phyloP scores from a whole-genome alignment of 2,329 filamentous ascomycete species.

The Pochonia chlamydosporia region DNA sequence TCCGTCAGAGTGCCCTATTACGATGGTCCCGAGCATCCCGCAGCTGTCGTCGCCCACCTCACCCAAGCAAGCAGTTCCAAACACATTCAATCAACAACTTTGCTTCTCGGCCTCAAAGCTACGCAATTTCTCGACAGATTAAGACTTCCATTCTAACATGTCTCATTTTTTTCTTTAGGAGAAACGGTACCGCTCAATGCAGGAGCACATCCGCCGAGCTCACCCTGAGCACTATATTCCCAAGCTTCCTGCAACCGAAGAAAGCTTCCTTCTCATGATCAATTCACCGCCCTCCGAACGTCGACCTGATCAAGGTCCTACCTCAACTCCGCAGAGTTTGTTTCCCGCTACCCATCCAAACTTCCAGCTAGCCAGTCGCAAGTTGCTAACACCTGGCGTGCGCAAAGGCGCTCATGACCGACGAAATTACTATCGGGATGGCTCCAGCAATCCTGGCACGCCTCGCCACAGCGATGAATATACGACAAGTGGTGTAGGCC shows the following conservation, averaged over 20 bases:
- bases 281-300: slow-evolving; percentile 76
- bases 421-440: slow-evolving; percentile 49
- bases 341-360: slow-evolving; percentile 10
- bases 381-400: neutral
- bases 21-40: neutral
- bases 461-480: slow-evolving; percentile 66
- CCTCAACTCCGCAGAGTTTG: slow-evolving; percentile 26
- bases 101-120: no score
- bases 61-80: neutral
- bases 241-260: slow-evolving; percentile 94
- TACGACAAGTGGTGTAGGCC: slow-evolving; percentile 35
- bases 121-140: no score
- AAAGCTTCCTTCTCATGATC: slow-evolving; percentile 96
- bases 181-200: slow-evolving; percentile 96
- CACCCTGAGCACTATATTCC: slow-evolving; percentile 97
- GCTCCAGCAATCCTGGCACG: slow-evolving; percentile 60
- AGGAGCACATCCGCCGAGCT: slow-evolving; percentile 96
- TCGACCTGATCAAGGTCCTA: slow-evolving; percentile 32
- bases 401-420: slow-evolving; percentile 50
- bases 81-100: no score
- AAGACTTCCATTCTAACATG: neutral
- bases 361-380: neutral
- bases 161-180: slow-evolving; percentile 49
- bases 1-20: neutral
- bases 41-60: neutral